Conservation (phyloP, 305 asterid species). For the Stenogyne calaminthoides region DNA sequence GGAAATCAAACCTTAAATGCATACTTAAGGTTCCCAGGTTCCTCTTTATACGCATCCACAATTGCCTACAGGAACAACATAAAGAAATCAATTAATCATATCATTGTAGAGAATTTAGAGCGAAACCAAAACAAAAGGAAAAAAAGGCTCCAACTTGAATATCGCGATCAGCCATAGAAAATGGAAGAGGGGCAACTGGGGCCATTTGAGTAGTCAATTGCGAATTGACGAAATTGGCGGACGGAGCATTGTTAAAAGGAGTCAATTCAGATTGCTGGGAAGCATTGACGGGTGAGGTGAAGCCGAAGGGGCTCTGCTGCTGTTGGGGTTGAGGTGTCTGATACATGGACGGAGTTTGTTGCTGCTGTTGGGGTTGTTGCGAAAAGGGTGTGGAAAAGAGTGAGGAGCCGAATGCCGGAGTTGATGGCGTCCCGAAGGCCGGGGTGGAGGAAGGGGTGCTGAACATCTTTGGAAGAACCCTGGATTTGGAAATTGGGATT, state of each 20-base stretch:
- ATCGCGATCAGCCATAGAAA: constrained; percentile 94
- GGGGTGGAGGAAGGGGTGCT: constrained; percentile 65
- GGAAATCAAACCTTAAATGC: constrained; percentile 76
- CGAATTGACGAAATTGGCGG: constrained; percentile 55
- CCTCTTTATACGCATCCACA: constrained; percentile 93
- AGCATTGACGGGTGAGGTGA: constrained; percentile 54
- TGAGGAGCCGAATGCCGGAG: constrained; percentile 68
- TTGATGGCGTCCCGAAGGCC: constrained; percentile 79
- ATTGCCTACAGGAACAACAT: constrained; percentile 54
- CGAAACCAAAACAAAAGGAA: too few species aligned
- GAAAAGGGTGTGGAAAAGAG: constrained; percentile 76
- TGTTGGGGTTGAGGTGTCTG: constrained; percentile 58
- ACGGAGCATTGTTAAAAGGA: constrained; percentile 46
- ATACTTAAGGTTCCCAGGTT: constrained; percentile 80
- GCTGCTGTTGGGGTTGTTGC: constrained; percentile 54
- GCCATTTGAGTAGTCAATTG: constrained; percentile 99
- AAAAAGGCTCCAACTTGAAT: constrained; percentile 55
- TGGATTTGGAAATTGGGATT: constrained; percentile 37
- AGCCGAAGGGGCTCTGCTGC: constrained; percentile 62
- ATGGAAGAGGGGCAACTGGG: constrained; percentile 89
- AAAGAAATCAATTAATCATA: constrained; percentile 15
- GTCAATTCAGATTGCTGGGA: constrained; percentile 49
- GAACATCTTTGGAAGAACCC: constrained; percentile 64
- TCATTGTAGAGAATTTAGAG: neutral
- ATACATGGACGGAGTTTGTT: constrained; percentile 47